Evolutionary conservation across 1,284 basidiomycete genomes (phyloP).

Genomic region (Tranzscheliella williamsii): DNA sequence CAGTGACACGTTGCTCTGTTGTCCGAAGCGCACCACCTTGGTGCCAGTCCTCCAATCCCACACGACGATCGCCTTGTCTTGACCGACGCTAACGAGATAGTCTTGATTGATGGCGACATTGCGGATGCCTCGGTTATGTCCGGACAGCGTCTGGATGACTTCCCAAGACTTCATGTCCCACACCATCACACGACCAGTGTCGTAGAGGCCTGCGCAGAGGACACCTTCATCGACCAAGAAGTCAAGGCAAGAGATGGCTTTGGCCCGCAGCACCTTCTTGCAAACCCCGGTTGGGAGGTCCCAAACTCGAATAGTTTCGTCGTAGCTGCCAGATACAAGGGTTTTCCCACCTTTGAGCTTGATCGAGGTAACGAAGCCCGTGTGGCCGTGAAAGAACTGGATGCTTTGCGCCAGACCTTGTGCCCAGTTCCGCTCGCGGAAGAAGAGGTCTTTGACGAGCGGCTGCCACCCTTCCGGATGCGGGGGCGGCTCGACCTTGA

Average conservation of each 20-base stretch:
- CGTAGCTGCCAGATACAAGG: slow-evolving; percentile 84
- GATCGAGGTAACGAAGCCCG: slow-evolving; percentile 83
- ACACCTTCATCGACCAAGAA: slow-evolving; percentile 82
- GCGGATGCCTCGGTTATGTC: slow-evolving; percentile 69
- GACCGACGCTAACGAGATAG: slow-evolving; percentile 84
- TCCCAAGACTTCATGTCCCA: slow-evolving; percentile 38
- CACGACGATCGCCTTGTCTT: slow-evolving; percentile 84
- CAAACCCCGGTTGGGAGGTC: slow-evolving; percentile 70
- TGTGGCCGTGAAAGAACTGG: slow-evolving; percentile 78
- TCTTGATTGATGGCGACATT: slow-evolving; percentile 83
- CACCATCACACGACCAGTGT: slow-evolving; percentile 69
- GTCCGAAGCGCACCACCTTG: slow-evolving; percentile 85
- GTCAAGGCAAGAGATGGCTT: slow-evolving; percentile 86
- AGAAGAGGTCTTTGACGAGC: slow-evolving; percentile 78
- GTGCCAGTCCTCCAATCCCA: slow-evolving; percentile 72
- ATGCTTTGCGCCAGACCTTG: slow-evolving; percentile 71
- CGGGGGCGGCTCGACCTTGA: slow-evolving; percentile 44
- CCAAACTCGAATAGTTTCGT: slow-evolving; percentile 66
- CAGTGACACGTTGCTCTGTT: slow-evolving; percentile 88
- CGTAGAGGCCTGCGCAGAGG: slow-evolving; percentile 87
- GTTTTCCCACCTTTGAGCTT: slow-evolving; percentile 69
- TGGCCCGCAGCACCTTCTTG: slow-evolving; percentile 78
- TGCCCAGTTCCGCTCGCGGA: slow-evolving; percentile 81
- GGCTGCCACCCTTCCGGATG: slow-evolving; percentile 64
- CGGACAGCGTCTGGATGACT: slow-evolving; percentile 71